Base-by-base conservation (phyloP, 2,329 filamentous ascomycete species). In the Colletotrichum magnum region DNA sequence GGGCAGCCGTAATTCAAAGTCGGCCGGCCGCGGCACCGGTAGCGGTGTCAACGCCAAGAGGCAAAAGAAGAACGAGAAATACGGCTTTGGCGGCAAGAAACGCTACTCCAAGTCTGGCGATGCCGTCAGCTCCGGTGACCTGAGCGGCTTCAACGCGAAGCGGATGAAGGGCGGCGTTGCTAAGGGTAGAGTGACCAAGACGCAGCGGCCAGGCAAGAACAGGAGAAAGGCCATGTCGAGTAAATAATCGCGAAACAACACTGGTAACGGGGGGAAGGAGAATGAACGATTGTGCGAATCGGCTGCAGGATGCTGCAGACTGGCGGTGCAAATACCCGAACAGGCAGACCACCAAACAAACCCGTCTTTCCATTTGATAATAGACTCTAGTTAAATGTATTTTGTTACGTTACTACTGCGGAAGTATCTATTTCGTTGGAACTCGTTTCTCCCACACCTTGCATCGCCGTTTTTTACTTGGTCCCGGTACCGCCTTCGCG, bases 71-170 rank as follows among this genome's bases (percentile, higher is more conserved):
- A 92, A 99, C 79, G 88, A 93, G 73, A 98, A 97, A 84, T 98
- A 92, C 79, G 96, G 96, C 26, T 97, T 95, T 77, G 96, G 96
- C 70, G 96, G 96, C 75, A 98, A 97, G 90, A 99, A 99, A 88
- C 88, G 92, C 64, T 91, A 94, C 79, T 83, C 87, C 65, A 99
- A 99, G 89, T 97, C 94, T 70, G 94, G 94, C 74, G 95, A 98
- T 81, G 94, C 95, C 57, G 79, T 88, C 71, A 97, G 93, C 73
- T 94, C 91, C 54, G 92, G 89, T 70, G 96, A 99, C 79, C 83
- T 97, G 74, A 89, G 89, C 71, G 90, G 89, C 1, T 98, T 97
- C 84, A 94, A 92, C 63, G 87, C 87, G 45, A 94, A 92, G 86
- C 93, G 90, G 83, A 97, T 97, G 94, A 97, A 97, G 87, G 86